Base-by-base conservation (phyloP, 1,139 yeast species). In the Geotrichum reessii region DNA sequence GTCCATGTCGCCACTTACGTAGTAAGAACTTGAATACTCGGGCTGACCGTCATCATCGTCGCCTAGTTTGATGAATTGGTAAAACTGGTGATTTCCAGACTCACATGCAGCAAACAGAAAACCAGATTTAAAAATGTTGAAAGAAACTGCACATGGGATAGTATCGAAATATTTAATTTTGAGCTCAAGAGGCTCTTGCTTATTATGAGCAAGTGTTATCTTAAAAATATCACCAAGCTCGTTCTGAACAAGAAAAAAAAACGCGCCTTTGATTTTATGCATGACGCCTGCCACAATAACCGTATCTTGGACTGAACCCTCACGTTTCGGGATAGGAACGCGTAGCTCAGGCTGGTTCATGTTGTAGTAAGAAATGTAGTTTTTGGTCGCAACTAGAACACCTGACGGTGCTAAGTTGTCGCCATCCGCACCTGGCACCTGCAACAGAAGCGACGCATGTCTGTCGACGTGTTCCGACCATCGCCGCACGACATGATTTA, bases 1-100 rank as follows among this genome's bases (percentile, higher is more conserved):
- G 9, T 57, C 40, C 51, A 76, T 73, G 12, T 68, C 70, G 40
- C 71, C 65, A 2, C 71, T 67, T 57, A 72, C 64, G 59, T 69
- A 67, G 58, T 69, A 68, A 1, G 63, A 57, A 2, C 79, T 75
- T 7, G 61, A 63, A 67, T 74, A 74, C 40, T 64, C 68, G 28
- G 63, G 66, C 57, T 49, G 70, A 56, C 69, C 73, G 31, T 74
- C 74, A 42, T 73, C 80, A 50, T 78, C 80, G 52, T 80, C 83
- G 1, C 95, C 97, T 48, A 92, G 75, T 59, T 81, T 82, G 62
- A 86, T 91, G 68, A 91, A 87, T 70, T 90, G 96, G 66, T 85
- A 89, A 28, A 87, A 75, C 27, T 76, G 71, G 64, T 84, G 87
- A 66, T 86, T 84, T 28, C 86, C 83, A 61, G 76, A 73, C 61